Conservation (phyloP, 1,284 basidiomycete species). For the Taiwanofungus camphoratus region DNA sequence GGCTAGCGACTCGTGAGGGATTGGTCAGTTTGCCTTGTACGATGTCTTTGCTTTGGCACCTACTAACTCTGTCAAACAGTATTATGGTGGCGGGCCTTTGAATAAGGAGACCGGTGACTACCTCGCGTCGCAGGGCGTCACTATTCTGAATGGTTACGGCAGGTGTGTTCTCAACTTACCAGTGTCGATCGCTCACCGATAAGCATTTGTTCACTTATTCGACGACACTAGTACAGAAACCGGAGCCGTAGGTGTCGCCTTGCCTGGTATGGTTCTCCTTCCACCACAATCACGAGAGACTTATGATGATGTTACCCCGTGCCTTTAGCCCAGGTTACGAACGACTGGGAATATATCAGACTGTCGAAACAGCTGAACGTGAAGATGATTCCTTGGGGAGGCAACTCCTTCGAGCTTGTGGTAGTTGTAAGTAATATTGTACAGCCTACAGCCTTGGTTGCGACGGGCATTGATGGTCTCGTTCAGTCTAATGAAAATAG, state of each 20-base stretch:
- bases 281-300: too few species aligned
- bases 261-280: too few species aligned
- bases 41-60: neutral
- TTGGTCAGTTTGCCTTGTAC: too few species aligned
- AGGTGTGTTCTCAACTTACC: conserved; percentile 6
- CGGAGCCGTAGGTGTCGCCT: too few species aligned
- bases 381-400: conserved; percentile 4
- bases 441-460: neutral
- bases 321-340: neutral
- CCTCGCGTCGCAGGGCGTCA: conserved; percentile 11
- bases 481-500: neutral
- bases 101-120: conserved; percentile 17
- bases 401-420: conserved; percentile 3
- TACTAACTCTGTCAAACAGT: conserved; percentile 3
- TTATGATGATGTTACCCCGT: too few species aligned
- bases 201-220: neutral
- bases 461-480: neutral
- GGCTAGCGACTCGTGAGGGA: conserved; percentile 4
- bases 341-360: conserved; percentile 5
- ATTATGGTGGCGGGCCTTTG: conserved; percentile 17
- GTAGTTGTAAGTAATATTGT: conserved; percentile 3
- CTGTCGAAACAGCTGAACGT: neutral
- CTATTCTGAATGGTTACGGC: conserved; percentile 14
- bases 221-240: conserved; percentile 2
- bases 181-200: neutral